These are phyloP conservation scores for Aquilaria yunnanensis DNA, from an alignment of 345 rosid genomes.

Conservation along the genomic window DNA sequence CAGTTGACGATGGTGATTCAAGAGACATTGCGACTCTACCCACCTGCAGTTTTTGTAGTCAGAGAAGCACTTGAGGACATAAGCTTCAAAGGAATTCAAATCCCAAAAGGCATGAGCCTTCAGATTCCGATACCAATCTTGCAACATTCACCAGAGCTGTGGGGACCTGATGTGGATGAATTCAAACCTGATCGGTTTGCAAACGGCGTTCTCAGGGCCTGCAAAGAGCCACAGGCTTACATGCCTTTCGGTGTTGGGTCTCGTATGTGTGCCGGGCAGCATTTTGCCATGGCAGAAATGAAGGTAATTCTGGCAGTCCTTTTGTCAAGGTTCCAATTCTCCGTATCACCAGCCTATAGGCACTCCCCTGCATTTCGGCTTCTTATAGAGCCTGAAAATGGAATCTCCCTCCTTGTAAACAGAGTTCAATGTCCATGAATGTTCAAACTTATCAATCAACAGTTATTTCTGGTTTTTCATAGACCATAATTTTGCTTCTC, in stretches of 20 bases:
- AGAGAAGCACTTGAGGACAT: constrained; percentile 23
- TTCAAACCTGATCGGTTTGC: constrained; percentile 41
- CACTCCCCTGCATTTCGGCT: constrained; percentile 36
- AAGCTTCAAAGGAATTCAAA: constrained; percentile 23
- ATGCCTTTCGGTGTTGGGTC: constrained; percentile 39
- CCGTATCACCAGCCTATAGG: constrained; percentile 28
- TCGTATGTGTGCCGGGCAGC: constrained; percentile 36
- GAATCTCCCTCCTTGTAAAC: constrained; percentile 17
- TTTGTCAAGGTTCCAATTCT: constrained; percentile 30
- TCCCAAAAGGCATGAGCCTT: constrained; percentile 31
- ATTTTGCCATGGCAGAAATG: constrained; percentile 39
- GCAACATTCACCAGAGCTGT: constrained; percentile 26
- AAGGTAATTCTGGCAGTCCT: constrained; percentile 31
- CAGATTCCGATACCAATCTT: constrained; percentile 23
- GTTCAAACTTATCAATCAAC: no score
- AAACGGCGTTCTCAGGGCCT: constrained; percentile 31
- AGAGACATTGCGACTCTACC: constrained; percentile 34
- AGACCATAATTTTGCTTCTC: no score
- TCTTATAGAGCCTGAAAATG: constrained; percentile 26
- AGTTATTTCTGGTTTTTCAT: no score
- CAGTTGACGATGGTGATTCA: constrained; percentile 34
- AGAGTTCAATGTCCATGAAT: constrained; percentile 1
- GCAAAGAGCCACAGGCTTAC: constrained; percentile 34
- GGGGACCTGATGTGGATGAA: constrained; percentile 35
- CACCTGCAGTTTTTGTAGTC: constrained; percentile 16